Base-by-base conservation (phyloP, 805 yeast species). In the Pichia rugopelliculosa region DNA sequence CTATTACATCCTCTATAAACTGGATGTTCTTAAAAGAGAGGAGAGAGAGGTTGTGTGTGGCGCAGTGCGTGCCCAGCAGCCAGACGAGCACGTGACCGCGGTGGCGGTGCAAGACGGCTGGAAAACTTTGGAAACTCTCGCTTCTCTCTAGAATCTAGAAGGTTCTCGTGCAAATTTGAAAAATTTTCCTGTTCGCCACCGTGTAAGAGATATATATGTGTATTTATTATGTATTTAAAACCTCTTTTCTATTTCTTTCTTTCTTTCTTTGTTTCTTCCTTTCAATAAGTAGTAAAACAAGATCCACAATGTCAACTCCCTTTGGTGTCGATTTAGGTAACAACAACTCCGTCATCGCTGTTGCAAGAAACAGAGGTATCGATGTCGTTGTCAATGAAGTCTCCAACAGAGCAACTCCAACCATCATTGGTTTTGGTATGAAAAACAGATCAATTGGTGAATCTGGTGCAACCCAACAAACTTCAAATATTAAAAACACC, bases 311-410 rank as follows among this genome's bases (percentile, higher is more conserved):
- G 96, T 86, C 95, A 71, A 78, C 84, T 66, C 96, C 96, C 72
- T 86, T 90, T 65, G 99, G 99, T 76, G 83, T 93, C 71, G 99
- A 93, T 80, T 84, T 93, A 67, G 99, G 99, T 74, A 89, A 89
- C 75, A 77, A 80, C 76, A 86, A 79, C 77, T 82, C 96, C 55
- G 97, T 91, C 59, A 79, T 91, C 66, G 98, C 95, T 39, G 84
- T 95, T 66, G 99, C 99, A 54, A 85, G 91, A 69, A 93, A 91
- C 81, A 84, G 98, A 76, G 98, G 98, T 66, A 93, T 93, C 66
- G 99, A 93, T 70, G 84, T 93, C 62, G 87, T 93, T 62, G 98
- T 93, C 73, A 93, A 93, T 68, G 99, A 93, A 73, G 98, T 93
- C 42, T 90, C 98, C 49, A 93, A 93, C 84, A 85, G 99, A 72